Evolutionary conservation across 2,329 filamentous ascomycete species (phyloP).

Genomic region (Hymenoscyphus albidus): DNA sequence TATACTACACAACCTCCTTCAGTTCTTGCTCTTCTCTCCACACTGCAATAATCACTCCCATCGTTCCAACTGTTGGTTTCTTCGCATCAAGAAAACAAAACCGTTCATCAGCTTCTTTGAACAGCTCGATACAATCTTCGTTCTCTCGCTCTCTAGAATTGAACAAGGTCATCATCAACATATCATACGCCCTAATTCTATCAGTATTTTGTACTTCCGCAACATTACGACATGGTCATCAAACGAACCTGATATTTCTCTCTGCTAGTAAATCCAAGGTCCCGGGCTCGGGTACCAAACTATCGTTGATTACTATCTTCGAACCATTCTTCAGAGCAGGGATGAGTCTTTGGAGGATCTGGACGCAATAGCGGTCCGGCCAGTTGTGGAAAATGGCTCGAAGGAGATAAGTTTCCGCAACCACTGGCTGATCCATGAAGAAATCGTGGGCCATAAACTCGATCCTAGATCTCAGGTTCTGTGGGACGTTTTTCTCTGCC

Average conservation of each 20-base stretch:
- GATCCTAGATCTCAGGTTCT: neutral
- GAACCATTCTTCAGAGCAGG: neutral
- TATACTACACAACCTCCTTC: neutral
- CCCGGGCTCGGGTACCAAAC: slow-evolving; percentile 5
- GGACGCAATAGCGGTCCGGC: neutral
- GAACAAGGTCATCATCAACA: slow-evolving; percentile 10
- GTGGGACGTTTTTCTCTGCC: neutral
- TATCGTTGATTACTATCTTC: neutral
- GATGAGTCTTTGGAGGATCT: neutral
- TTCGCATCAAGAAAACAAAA: neutral
- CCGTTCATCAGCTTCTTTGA: neutral
- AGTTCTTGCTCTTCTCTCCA: neutral
- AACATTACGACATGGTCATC: neutral
- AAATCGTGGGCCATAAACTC: neutral
- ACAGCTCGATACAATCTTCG: slow-evolving; percentile 3
- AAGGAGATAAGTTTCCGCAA: neutral
- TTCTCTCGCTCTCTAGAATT: slow-evolving; percentile 12
- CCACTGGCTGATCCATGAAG: neutral
- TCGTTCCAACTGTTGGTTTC: neutral
- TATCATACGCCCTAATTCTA: slow-evolving; percentile 1
- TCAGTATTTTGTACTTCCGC: neutral
- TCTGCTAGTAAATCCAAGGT: neutral
- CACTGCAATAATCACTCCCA: neutral
- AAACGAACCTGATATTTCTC: neutral
- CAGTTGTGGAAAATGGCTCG: neutral